These are phyloP conservation scores for Parasitella parasitica DNA, from an alignment of 371 early-diverging fungal species.

Conservation along the genomic window DNA sequence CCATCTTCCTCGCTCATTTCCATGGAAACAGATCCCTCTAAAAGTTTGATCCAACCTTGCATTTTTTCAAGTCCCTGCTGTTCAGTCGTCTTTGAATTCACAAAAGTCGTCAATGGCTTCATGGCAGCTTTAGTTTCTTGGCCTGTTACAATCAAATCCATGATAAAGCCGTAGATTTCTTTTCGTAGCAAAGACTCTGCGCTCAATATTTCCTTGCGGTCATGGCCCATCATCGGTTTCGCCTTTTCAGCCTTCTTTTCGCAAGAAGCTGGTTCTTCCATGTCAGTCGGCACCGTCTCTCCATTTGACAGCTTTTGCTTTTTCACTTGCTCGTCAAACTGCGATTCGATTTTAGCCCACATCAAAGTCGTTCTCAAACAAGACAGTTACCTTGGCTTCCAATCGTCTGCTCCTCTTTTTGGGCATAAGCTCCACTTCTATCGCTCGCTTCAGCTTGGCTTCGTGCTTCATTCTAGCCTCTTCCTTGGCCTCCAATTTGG, in stretches of 20 bases:
- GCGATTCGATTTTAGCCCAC: too few species aligned
- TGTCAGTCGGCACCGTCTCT: not conserved
- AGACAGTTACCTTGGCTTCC: conserved; percentile 19
- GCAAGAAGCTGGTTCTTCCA: conserved; percentile 7
- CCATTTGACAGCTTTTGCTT: conserved; percentile 7
- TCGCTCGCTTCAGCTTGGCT: conserved; percentile 11
- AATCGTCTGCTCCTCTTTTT: conserved; percentile 28
- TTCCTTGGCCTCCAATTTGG: conserved; percentile 12
- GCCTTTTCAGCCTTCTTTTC: not conserved
- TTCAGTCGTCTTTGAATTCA: not conserved
- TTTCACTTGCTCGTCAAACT: conserved; percentile 15
- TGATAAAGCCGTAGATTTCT: not conserved
- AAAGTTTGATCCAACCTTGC: conserved; percentile 15
- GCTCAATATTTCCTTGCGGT: not conserved
- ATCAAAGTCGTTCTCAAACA: not conserved
- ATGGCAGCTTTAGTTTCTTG: not conserved
- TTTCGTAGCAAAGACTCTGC: conserved; percentile 10
- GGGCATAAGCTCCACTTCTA: conserved; percentile 18
- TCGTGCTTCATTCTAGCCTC: conserved; percentile 2
- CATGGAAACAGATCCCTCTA: not conserved
- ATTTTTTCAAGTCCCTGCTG: not conserved
- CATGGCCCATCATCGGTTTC: not conserved
- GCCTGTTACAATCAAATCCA: not conserved
- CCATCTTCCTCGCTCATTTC: not conserved
- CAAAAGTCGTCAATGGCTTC: not conserved